These are phyloP conservation scores for Thielaviopsis cerberus DNA, from an alignment of 2,329 filamentous ascomycete genomes.

Conservation along the genomic window DNA sequence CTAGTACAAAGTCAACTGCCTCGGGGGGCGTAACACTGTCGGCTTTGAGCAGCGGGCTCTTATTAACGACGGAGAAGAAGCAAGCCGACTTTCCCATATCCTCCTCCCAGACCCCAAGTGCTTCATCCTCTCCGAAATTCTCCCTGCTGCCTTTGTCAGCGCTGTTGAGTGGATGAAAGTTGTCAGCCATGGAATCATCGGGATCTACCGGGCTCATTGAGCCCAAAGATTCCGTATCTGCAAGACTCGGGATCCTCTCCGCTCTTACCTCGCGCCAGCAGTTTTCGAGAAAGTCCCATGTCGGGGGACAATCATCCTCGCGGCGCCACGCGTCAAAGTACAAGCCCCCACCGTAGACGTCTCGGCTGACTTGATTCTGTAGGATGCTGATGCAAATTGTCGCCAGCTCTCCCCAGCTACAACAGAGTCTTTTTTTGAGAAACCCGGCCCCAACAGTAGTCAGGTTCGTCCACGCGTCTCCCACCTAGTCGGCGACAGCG, in stretches of 20 bases:
- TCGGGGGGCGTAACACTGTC: no score
- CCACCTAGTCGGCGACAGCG: conserved; percentile 4
- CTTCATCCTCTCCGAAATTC: no score
- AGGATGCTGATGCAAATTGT: background rate
- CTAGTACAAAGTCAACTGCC: no score
- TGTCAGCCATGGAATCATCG: background rate
- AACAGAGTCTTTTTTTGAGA: background rate
- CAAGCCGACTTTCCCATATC: no score
- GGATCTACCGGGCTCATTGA: background rate
- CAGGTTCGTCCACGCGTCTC: background rate
- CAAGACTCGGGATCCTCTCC: background rate
- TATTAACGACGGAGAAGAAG: no score
- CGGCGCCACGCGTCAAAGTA: background rate
- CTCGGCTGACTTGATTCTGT: background rate
- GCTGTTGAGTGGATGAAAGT: no score
- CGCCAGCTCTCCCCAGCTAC: background rate
- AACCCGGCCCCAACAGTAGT: background rate
- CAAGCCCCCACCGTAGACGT: background rate
- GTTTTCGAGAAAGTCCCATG: background rate
- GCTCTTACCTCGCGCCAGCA: background rate
- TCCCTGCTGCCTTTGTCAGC: no score
- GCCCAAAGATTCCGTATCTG: background rate
- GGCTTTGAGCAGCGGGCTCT: no score
- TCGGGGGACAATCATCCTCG: background rate
- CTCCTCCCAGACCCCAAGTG: no score